Percentiles rank a stretch among this genome's conserved stretches.
Conservation (phyloP, 306 rosid species). For the Pachyrhizus erosus region DNA sequence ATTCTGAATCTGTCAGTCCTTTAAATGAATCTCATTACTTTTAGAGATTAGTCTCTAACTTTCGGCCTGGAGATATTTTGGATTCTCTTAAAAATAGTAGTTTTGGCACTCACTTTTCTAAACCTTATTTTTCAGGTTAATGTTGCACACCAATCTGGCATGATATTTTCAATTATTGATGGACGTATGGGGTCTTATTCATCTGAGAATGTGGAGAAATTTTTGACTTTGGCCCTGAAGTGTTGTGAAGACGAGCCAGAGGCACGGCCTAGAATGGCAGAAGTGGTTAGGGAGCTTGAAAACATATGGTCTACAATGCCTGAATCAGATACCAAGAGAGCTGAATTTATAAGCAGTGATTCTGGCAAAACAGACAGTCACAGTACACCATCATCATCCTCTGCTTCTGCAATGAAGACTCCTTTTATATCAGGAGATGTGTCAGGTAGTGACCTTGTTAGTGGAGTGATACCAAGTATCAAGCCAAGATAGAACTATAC, state of each 20-base stretch:
- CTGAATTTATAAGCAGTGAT: conserved; percentile 41
- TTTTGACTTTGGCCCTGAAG: conserved; percentile 70
- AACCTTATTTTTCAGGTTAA: conserved; percentile 61
- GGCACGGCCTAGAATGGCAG: conserved; percentile 80
- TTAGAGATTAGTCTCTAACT: not conserved
- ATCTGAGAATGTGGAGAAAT: conserved; percentile 71
- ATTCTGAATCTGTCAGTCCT: not conserved
- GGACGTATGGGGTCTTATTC: conserved; percentile 83
- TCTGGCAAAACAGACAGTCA: conserved; percentile 48
- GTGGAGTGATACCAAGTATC: conserved; percentile 82
- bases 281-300: conserved; percentile 87
- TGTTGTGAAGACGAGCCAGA: conserved; percentile 80
- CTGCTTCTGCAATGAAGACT: conserved; percentile 59
- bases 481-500: conserved; percentile 65
- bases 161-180: conserved; percentile 73
- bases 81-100: not conserved
- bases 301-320: conserved; percentile 73
- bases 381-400: conserved; percentile 63
- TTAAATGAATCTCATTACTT: not conserved
- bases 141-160: conserved; percentile 68
- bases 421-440: conserved; percentile 66
- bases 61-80: not conserved
- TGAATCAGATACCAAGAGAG: conserved; percentile 52
- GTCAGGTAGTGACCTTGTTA: conserved; percentile 85
- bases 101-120: not conserved